Base-by-base conservation (phyloP, 148 eudicot genomes). In the Vaccinium darrowii region DNA sequence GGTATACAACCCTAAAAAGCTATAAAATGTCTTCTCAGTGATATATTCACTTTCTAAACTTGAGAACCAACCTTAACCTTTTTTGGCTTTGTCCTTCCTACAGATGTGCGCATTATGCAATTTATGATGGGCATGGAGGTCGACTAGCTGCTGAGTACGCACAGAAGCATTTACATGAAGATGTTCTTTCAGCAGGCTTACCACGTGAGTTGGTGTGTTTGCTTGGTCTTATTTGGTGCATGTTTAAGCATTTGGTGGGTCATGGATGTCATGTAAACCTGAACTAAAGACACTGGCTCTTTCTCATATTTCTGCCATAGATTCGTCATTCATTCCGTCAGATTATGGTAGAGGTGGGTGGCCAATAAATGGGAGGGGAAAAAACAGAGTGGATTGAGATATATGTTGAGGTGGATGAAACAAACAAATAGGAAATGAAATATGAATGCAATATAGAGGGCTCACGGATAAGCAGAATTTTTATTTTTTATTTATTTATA, bases 201-300 rank as follows among this genome's bases (percentile, higher is more conserved):
- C 95, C 96, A 94, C 98, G 96, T 94, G 98, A 94, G 98, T 94
- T 89, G 98, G 98, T 94, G 92, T 94, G 98, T 94, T 90, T 90
- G 81, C 90, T 89, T 82, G 86, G 88, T 90, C 91, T 89, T 83
- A 86, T 77, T 84, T 85, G 16, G 33, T 83, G 53, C 33, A 76
- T 88, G 58, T 85, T 88, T 82, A 82, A 47, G 67, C 57, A 76
- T 76, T 73, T 57, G 16, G 62, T 85, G n/a, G 84, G 49, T 50
- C 47, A 43, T 60, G 36, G 9, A 80, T 71, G 79, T 47, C 69
- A 57, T 23, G 39, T 57, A 9, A 53, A n/a, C 10, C 7, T 80
- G 18, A 79, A 25, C 58, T 10, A 15, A 36, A 52, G 33, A 43
- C 15, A 62, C 12, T 56, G 33, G 6, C 7, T n/a, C 23, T 52